These are phyloP conservation scores for Elsinoe fawcettii DNA, from an alignment of 2,329 filamentous ascomycete genomes.

Conservation along the genomic window DNA sequence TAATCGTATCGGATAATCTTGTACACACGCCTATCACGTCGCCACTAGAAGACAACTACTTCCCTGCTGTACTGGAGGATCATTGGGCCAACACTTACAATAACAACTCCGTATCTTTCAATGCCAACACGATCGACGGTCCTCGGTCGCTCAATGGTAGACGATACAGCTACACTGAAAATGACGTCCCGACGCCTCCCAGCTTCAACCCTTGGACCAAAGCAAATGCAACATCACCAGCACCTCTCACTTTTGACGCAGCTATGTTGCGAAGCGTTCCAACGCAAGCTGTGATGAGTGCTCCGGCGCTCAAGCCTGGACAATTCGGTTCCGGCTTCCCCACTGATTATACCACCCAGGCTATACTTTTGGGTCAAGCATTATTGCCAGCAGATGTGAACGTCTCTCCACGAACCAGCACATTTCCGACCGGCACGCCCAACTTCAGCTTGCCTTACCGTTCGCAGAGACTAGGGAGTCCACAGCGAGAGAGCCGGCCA, in stretches of 20 bases:
- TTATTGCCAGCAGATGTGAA: not conserved
- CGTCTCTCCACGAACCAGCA: not conserved
- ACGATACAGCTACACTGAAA: not conserved
- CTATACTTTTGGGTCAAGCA: not conserved
- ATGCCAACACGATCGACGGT: conserved; percentile 18
- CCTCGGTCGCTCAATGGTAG: conserved; percentile 15
- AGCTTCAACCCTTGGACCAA: conserved; percentile 10
- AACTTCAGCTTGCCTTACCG: conserved; percentile 12
- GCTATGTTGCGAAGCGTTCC: not conserved
- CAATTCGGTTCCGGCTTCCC: not conserved
- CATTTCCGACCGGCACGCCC: not conserved
- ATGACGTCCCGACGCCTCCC: conserved; percentile 1
- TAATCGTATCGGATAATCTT: conserved; percentile 25
- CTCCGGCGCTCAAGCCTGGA: not conserved
- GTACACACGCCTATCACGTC: conserved; percentile 27
- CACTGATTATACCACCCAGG: not conserved
- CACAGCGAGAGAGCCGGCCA: not conserved
- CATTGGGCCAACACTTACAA: not conserved
- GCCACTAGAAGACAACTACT: conserved; percentile 18
- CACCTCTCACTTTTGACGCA: not conserved
- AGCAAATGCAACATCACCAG: conserved; percentile 4
- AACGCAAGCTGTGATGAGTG: conserved; percentile 4
- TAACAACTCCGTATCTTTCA: conserved; percentile 22
- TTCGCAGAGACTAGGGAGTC: not conserved
- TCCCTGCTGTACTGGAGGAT: not conserved